A percentile compares a stretch with the other conserved stretches of the same genome.
Conservation (phyloP, 176 grass and related monocot species). For the Rhynchospora breviuscula region DNA sequence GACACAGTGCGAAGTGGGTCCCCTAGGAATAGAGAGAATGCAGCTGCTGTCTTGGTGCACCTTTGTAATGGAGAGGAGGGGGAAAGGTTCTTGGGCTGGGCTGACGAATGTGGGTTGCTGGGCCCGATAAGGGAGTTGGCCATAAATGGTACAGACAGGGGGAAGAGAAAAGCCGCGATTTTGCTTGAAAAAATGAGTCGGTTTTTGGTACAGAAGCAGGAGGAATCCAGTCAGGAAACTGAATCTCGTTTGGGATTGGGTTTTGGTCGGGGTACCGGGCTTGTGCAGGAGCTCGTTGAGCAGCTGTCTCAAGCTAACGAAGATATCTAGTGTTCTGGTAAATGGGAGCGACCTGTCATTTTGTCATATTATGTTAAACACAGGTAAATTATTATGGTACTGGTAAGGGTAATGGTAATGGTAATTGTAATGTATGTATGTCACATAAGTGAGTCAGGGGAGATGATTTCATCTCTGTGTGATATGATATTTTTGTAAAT, state of each 20-base stretch:
- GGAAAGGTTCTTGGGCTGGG: slow-evolving; percentile 34
- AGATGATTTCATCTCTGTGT: neutral
- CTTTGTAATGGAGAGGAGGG: slow-evolving; percentile 58
- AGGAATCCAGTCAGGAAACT: slow-evolving; percentile 33
- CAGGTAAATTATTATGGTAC: neutral
- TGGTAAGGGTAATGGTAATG: too few species aligned
- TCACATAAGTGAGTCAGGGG: neutral
- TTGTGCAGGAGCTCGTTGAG: slow-evolving; percentile 29
- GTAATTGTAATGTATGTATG: neutral
- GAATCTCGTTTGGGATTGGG: slow-evolving; percentile 14
- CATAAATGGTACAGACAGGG: slow-evolving; percentile 61
- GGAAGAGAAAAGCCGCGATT: slow-evolving; percentile 68
- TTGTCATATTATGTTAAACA: neutral
- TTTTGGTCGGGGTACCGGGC: slow-evolving; percentile 21
- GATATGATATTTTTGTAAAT: neutral
- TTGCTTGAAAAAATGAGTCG: slow-evolving; percentile 75
- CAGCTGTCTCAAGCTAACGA: slow-evolving; percentile 24
- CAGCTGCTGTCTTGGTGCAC: slow-evolving; percentile 69
- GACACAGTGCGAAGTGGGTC: slow-evolving; percentile 57
- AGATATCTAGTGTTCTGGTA: slow-evolving; percentile 14
- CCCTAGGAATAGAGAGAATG: slow-evolving; percentile 84
- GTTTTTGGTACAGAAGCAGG: slow-evolving; percentile 63
- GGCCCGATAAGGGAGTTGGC: slow-evolving; percentile 59
- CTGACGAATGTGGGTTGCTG: slow-evolving; percentile 52
- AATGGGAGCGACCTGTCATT: neutral